Conservation (phyloP, 2,329 filamentous ascomycete genomes). For the Blumeriella jaapii region DNA sequence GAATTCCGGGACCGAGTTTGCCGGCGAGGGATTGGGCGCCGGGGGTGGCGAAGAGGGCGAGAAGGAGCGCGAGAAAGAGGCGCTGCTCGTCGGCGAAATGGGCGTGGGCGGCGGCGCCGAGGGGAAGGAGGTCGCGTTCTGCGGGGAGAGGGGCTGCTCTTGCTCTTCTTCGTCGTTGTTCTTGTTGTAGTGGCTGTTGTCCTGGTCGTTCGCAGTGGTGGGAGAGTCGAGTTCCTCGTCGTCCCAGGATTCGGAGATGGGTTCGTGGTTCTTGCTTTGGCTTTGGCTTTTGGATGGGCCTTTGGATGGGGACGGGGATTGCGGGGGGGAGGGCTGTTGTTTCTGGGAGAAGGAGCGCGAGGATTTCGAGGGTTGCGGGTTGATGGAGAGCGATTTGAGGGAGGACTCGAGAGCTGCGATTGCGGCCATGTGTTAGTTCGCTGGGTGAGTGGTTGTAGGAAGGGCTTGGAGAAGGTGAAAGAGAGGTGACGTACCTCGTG, state of each 20-base stretch:
- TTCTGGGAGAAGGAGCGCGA: conserved; percentile 10
- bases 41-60: conserved; percentile 2
- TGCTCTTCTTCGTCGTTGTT: conserved; percentile 27
- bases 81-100: no score
- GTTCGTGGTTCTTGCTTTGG: conserved; percentile 29
- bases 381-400: conserved; percentile 21
- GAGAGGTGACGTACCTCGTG: neutral
- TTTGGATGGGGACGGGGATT: no score
- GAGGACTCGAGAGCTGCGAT: conserved; percentile 22
- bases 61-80: conserved; percentile 24
- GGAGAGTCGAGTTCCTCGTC: no score
- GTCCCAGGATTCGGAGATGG: conserved; percentile 66
- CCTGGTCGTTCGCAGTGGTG: no score
- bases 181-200: no score
- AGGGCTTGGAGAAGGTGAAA: neutral
- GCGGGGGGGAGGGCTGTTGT: no score
- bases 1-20: no score
- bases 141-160: conserved; percentile 19
- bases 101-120: conserved; percentile 57
- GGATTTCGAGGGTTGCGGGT: conserved; percentile 18
- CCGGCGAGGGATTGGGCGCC: no score
- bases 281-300: no score
- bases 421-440: no score
- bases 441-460: conserved; percentile 3
- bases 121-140: conserved; percentile 27